Evolutionary conservation across 2,329 filamentous ascomycete genomes (phyloP), one percentile per base, ranked within the genome.

Genomic region (Penicillium psychrosexuale): DNA sequence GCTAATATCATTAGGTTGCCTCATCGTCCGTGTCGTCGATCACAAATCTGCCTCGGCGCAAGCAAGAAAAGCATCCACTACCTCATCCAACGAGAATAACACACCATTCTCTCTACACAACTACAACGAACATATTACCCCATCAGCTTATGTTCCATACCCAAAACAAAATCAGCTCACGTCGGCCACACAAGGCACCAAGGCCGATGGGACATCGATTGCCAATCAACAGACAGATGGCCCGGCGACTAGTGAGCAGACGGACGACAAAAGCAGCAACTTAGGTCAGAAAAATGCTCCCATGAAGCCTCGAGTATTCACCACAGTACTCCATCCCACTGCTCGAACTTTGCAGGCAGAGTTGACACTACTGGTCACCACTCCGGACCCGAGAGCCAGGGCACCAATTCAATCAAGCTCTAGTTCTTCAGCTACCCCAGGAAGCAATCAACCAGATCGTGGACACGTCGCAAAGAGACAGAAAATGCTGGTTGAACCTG

Each of bases 1-100:
- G 27, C 58, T 49, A 33, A 33, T 22, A 50, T 31, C 38, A 34
- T 33, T 55, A 82, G 80, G 84, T 31, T 96, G 93, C 68, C 82
- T 99, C 54, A 97, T 99, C 63, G 91, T 99, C 34, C 88, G 96
- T 72, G 79, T 97, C n/a, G 84, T 96, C 66, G 90, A 97, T 70
- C 90, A 96, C 76, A 90, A 89, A 66, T 85, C 87, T 0, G 78
- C 78, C 39, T 80, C 81, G 58, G 77, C 81, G 62, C 85, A 90
- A 61, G 70, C 77, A 9, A 84, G 83, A 62, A 79, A 78, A 64
- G 76, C 77, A 53, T 81, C 78, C 47, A 79, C 77, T 48, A 77
- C 77, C 27, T 78, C 84, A 1, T 78, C 82, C 19, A 82, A 83
- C 34, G 85, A 80, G 61, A 87, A 86, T 51, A 82, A 82, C 37